A percentile compares a stretch with the other conserved stretches of the same genome.
Evolutionary conservation across 148 eudicot genomes (phyloP).

Genomic region (Rhododendron kiyosumense): DNA sequence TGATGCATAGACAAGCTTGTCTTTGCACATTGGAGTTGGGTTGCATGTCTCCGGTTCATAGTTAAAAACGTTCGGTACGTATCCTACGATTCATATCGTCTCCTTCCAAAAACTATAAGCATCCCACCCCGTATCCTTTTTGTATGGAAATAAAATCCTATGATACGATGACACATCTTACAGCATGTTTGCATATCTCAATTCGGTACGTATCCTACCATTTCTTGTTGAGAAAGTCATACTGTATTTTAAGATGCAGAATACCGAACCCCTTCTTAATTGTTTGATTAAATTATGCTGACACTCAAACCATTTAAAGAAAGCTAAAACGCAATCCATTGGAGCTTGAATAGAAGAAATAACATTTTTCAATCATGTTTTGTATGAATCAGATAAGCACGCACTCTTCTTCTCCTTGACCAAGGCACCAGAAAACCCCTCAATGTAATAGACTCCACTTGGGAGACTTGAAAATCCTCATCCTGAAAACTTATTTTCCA

Average conservation of each 20-base stretch:
- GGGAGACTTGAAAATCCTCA: not conserved
- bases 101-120: too few species aligned
- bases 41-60: not conserved
- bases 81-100: too few species aligned
- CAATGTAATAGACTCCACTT: not conserved
- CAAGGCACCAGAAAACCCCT: not conserved
- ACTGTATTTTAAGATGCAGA: not conserved
- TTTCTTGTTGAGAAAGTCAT: not conserved
- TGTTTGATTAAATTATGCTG: not conserved
- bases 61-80: not conserved
- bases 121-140: not conserved
- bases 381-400: not conserved
- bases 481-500: not conserved
- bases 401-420: not conserved
- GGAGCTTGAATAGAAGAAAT: not conserved
- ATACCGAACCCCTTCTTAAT: too few species aligned
- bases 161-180: not conserved
- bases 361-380: not conserved
- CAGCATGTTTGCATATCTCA: not conserved
- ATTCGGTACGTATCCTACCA: not conserved
- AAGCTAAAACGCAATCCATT: not conserved
- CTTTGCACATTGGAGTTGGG: not conserved
- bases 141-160: not conserved
- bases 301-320: not conserved
- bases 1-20: not conserved